Evolutionary conservation across 106 monocot genomes (phyloP).

Genomic region (Cymbidium sinense): DNA sequence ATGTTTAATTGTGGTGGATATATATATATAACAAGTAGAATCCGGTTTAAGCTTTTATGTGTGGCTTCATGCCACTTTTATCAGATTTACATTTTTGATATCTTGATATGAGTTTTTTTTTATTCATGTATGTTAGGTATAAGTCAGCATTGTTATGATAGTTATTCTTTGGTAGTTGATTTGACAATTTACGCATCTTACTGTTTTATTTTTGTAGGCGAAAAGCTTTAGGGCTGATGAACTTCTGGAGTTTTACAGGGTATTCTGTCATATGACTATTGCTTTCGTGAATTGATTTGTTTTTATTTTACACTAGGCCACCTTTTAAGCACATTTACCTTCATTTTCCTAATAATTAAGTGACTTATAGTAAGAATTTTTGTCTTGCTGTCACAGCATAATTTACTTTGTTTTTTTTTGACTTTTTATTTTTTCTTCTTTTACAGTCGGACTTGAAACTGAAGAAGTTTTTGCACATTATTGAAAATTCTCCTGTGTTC

Average conservation of each 20-base stretch:
- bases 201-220: conserved; percentile 27
- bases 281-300: neutral
- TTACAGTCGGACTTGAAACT: conserved; percentile 81
- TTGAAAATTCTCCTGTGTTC: conserved; percentile 84
- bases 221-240: conserved; percentile 87
- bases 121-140: neutral
- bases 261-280: conserved; percentile 19
- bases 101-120: neutral
- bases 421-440: neutral
- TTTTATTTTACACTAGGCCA: neutral
- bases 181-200: conserved; percentile 7
- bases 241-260: conserved; percentile 88
- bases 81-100: neutral
- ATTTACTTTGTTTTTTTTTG: neutral
- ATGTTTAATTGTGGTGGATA: neutral
- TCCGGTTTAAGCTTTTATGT: neutral
- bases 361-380: neutral
- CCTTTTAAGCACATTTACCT: neutral
- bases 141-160: neutral
- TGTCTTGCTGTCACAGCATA: neutral
- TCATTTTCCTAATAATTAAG: neutral
- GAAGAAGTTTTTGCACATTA: conserved; percentile 95
- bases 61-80: neutral
- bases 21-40: neutral
- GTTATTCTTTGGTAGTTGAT: neutral